phyloP scores from a whole-genome alignment of 352 stramenopile genomes.

The Phytophthora foliorum region DNA sequence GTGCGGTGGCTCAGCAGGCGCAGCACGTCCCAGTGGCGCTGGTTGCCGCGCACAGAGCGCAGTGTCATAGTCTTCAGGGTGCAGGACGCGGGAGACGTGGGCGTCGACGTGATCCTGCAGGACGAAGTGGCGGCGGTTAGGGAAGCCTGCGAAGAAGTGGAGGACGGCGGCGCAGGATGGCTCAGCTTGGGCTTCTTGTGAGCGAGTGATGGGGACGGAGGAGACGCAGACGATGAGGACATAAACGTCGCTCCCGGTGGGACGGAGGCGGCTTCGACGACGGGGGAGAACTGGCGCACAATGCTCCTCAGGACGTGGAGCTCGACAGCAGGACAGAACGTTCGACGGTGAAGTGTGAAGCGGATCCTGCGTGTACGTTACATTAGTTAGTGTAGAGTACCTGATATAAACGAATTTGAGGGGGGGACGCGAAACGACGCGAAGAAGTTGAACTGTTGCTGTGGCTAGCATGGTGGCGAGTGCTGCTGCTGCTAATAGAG shows the following conservation, averaged over 20 bases:
- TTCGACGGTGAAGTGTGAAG: constrained; percentile 9
- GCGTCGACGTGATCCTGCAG: constrained; percentile 27
- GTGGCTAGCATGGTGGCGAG: constrained; percentile 7
- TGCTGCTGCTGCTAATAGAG: not conserved
- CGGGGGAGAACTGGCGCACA: not conserved
- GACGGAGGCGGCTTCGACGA: not conserved
- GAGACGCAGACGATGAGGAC: constrained; percentile 40
- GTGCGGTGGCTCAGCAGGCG: constrained; percentile 70
- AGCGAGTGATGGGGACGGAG: constrained; percentile 42
- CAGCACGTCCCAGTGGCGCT: constrained; percentile 76
- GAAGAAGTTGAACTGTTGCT: constrained; percentile 20
- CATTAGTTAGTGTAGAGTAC: no score
- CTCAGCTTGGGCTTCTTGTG: constrained; percentile 61
- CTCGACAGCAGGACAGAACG: constrained; percentile 30
- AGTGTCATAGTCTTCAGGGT: constrained; percentile 25
- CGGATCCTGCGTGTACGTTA: not conserved
- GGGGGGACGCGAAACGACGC: constrained; percentile 17
- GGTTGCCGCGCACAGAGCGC: constrained; percentile 46
- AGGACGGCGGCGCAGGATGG: constrained; percentile 26
- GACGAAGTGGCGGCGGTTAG: constrained; percentile 28
- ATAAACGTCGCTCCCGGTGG: constrained; percentile 42
- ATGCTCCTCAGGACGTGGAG: not conserved
- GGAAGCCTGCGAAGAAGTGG: constrained; percentile 12
- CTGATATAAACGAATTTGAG: not conserved
- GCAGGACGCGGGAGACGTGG: constrained; percentile 2